Evolutionary conservation across 1,284 basidiomycete species (phyloP), one percentile per base, ranked within the genome.

Genomic region (Ceratobasidium theobromae): DNA sequence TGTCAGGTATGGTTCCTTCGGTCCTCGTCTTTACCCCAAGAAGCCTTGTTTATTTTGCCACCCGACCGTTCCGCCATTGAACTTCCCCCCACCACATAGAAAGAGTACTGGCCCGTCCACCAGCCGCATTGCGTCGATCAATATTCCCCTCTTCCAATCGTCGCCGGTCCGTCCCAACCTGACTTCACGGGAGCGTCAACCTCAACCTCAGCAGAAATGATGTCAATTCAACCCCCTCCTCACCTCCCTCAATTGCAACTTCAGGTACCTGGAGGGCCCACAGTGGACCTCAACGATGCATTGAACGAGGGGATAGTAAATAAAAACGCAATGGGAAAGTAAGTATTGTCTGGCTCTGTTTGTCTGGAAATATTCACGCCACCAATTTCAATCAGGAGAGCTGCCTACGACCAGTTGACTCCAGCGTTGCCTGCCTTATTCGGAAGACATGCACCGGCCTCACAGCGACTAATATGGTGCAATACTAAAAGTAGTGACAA

Each of bases 391-490:
- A 4, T 28, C 28, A 58, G 55, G 27, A 46, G 35, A 28, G 18
- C 55, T 32, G 55, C 28, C 4, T 58, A 58, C 28, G 55, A 58
- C n/a, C 55, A 58, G 30, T 35, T 58, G n/a, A 58, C 55, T 21
- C 43, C 55, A n/a, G 55, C 55, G 4, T n/a, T 58, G 27, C n/a
- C 32, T 16, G 43, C 55, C 4, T 32, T 58, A 33, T 48, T 58
- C 35, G 55, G 55, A 28, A 21, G 55, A 30, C 55, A 58, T 25
- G 55, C 55, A 11, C 32, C 28, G 23, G 55, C 55, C 4, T 58
- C 55, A 3, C 55, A 58, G 28, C 55, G 55, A 21, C 55, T 58
- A 2, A 58, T 58, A 6, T 58, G 55, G 55, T 58, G 55, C 21
- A 43, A 58, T 30, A 58, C 41, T 18, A 32, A 30, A 21, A 58